Evolutionary conservation across 139 green algal genomes (phyloP), one percentile per base, ranked within the genome.

Genomic region (Ulvella scutata): DNA sequence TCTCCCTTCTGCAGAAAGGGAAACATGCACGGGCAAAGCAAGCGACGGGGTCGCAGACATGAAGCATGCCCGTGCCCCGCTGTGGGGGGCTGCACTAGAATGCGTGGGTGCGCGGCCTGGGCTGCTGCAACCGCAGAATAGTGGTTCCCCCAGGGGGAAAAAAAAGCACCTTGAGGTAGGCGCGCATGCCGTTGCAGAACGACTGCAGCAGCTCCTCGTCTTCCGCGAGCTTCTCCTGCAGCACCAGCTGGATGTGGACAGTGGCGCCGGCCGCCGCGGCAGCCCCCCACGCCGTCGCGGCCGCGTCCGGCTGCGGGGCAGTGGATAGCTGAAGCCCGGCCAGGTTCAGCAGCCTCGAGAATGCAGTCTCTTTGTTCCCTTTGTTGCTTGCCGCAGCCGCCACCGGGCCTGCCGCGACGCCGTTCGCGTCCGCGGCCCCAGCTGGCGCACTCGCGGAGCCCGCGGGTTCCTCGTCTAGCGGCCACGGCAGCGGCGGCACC

Each of bases 131-230:
- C n/a, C n/a, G n/a, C n/a, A n/a, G n/a, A n/a, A n/a, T n/a, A n/a
- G n/a, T n/a, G n/a, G n/a, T n/a, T n/a, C n/a, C n/a, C n/a, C n/a
- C n/a, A n/a, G n/a, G n/a, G n/a, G n/a, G n/a, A n/a, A n/a, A n/a
- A 26, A 10, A 29, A 26, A n/a, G 51, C 0, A 67, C 51, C 51
- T 67, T n/a, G n/a, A 67, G 51, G 51, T 67, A 67, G 51, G 51
- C 51, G 13, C 51, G 51, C 51, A 67, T 67, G 51, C 51, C 51
- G n/a, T 67, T 67, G 51, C 51, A 67, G 51, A 67, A 67, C 51
- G 51, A 67, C 51, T 67, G 51, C 51, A 67, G 51, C 31, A 67
- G 51, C 51, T 67, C 51, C 51, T 67, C 51, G 33, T 67, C 51
- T 26, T 67, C 51, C 17, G 51, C 51, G 4, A 67, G 51, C 51